Conservation (phyloP, 2,329 filamentous ascomycete genomes). For the Plectosphaerella sp. region DNA sequence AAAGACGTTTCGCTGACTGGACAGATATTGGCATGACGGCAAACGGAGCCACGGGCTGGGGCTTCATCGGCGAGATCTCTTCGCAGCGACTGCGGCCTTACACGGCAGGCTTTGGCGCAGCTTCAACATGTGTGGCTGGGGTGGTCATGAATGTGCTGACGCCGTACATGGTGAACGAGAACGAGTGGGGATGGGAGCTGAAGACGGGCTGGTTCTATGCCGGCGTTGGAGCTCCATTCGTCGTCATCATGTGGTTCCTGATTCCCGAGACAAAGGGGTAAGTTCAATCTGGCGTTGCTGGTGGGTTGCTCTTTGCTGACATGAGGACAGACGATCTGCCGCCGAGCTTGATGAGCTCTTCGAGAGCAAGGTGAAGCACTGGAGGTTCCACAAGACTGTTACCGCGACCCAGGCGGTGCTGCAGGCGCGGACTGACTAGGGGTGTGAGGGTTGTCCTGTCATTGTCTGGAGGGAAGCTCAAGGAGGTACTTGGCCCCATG, state of each 20-base stretch:
- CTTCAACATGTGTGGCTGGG: conserved; percentile 16
- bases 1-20: background rate
- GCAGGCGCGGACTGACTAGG: background rate
- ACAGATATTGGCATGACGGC: conserved; percentile 18
- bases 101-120: conserved; percentile 24
- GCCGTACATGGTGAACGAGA: conserved; percentile 25
- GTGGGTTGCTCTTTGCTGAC: background rate
- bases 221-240: conserved; percentile 19
- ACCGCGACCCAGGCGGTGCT: conserved; percentile 8
- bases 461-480: too few relatives aligned
- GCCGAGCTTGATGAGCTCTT: conserved; percentile 22
- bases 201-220: conserved; percentile 26
- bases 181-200: conserved; percentile 24
- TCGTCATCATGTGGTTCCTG: conserved; percentile 19
- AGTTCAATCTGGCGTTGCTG: background rate
- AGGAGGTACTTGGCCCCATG: too few relatives aligned
- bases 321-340: conserved; percentile 9
- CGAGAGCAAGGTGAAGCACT: conserved; percentile 18
- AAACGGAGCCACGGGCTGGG: conserved; percentile 21
- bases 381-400: conserved; percentile 14
- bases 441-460: too few relatives aligned
- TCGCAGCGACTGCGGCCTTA: conserved; percentile 26
- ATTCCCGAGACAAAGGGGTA: conserved; percentile 11
- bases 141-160: conserved; percentile 16
- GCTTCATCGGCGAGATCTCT: conserved; percentile 28